Evolutionary conservation across 192 early-diverging fungal species (phyloP).

Genomic region (Podila epigama): DNA sequence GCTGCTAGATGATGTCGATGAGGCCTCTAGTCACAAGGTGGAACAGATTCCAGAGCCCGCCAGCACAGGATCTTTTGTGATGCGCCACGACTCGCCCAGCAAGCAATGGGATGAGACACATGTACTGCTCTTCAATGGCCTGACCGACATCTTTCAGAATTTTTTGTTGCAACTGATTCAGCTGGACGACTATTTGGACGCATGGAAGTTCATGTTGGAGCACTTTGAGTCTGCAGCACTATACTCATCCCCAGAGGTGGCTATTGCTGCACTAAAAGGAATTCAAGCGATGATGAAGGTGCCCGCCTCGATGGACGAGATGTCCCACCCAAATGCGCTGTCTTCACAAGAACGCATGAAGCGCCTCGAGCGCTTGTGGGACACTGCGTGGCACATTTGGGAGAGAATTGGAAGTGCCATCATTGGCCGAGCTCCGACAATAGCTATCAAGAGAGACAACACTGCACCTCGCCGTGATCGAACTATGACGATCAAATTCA

Average conservation of each 20-base stretch:
- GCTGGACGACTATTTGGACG: conserved; percentile 70
- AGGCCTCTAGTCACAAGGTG: conserved; percentile 55
- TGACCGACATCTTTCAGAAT: conserved; percentile 70
- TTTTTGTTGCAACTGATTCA: conserved; percentile 69
- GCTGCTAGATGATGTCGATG: conserved; percentile 72
- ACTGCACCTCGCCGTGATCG: conserved; percentile 24
- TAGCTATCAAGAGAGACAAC: conserved; percentile 18
- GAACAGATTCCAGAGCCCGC: conserved; percentile 45
- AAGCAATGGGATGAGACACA: conserved; percentile 95
- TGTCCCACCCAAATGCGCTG: not conserved
- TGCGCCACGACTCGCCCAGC: conserved; percentile 48
- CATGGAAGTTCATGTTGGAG: conserved; percentile 74
- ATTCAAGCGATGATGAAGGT: conserved; percentile 66
- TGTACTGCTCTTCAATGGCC: conserved; percentile 73
- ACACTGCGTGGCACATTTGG: conserved; percentile 73
- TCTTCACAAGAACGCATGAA: conserved; percentile 22
- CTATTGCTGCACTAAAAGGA: conserved; percentile 76
- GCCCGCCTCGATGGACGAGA: conserved; percentile 2
- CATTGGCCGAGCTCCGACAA: conserved; percentile 20
- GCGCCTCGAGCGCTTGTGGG: conserved; percentile 59
- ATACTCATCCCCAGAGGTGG: conserved; percentile 75
- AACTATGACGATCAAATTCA: conserved; percentile 55
- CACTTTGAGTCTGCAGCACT: conserved; percentile 77
- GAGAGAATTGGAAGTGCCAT: conserved; percentile 77
- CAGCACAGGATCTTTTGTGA: conserved; percentile 28